Conservation (phyloP, 2,329 filamentous ascomycete species). For the Penicillium psychrosexuale region DNA sequence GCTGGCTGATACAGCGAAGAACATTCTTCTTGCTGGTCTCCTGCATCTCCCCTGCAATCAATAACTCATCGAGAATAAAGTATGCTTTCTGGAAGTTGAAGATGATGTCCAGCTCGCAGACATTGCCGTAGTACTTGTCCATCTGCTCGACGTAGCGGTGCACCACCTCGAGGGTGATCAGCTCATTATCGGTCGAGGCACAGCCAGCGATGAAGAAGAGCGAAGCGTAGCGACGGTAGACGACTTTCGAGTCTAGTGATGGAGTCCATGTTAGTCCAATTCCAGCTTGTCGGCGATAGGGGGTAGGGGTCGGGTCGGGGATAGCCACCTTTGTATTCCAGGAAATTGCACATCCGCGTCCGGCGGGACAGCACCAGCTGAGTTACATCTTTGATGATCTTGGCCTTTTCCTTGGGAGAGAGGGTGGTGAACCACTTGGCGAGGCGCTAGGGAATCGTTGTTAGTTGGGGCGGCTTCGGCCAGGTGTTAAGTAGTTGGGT, state of each 20-base stretch:
- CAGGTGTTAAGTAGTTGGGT: conserved; percentile 31
- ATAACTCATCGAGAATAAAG: conserved; percentile 95
- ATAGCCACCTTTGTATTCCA: conserved; percentile 88
- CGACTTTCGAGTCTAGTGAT: conserved; percentile 84
- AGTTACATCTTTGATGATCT: conserved; percentile 99
- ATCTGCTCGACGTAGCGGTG: conserved; percentile 99
- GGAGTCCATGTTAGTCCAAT: neutral
- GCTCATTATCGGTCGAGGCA: conserved; percentile 94
- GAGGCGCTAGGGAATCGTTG: conserved; percentile 65
- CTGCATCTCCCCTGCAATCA: conserved; percentile 93
- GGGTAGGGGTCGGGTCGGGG: neutral
- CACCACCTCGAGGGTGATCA: conserved; percentile 97
- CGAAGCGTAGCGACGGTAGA: conserved; percentile 97
- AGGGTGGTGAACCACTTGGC: conserved; percentile 99
- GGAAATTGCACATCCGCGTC: conserved; percentile 99
- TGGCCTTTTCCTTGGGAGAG: conserved; percentile 96
- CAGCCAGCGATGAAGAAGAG: conserved; percentile 99
- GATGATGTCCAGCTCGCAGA: conserved; percentile 98
- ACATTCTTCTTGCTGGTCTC: conserved; percentile 99
- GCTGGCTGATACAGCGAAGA: conserved; percentile 88
- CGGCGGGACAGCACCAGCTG: conserved; percentile 93
- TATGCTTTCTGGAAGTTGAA: conserved; percentile 99
- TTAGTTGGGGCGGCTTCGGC: conserved; percentile 26
- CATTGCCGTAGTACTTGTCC: conserved; percentile 99
- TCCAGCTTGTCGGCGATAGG: neutral